Percentiles rank a stretch among this genome's conserved stretches.
phyloP scores from a whole-genome alignment of 139 green algal species.

The Haematococcus sp. region DNA sequence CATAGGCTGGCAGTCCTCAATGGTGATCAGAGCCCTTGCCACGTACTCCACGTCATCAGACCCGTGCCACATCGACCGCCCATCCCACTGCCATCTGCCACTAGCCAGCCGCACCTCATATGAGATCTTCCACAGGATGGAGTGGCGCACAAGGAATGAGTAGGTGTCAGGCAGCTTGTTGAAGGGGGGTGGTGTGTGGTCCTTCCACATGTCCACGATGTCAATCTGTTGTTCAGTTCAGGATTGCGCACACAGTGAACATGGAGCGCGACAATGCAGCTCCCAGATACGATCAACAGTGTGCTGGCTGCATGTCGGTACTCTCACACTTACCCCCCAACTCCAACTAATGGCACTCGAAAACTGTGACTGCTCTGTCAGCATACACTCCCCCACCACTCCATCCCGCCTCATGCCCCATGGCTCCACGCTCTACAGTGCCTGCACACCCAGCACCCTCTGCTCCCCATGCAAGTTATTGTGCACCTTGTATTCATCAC shows the following conservation, averaged over 20 bases:
- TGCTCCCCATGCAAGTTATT: not conserved
- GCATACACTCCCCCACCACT: no score
- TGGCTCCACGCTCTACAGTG: no score
- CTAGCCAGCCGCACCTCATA: slow-evolving; percentile 9
- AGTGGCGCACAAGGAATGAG: slow-evolving; percentile 88
- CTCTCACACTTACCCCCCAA: no score
- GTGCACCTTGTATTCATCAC: slow-evolving; percentile 66
- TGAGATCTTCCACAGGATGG: slow-evolving; percentile 64
- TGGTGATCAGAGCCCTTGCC: no score
- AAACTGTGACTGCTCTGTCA: no score
- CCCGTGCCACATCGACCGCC: no score
- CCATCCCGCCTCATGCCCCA: no score
- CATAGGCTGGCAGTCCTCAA: no score
- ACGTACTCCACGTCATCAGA: no score
- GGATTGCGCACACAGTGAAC: not conserved
- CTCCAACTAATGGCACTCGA: no score
- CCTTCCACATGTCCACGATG: slow-evolving; percentile 93
- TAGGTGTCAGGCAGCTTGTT: slow-evolving; percentile 90
- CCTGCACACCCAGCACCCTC: not conserved
- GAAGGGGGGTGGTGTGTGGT: slow-evolving; percentile 88
- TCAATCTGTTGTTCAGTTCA: slow-evolving; percentile 55
- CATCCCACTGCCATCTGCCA: no score
- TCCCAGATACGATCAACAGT: not conserved
- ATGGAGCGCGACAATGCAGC: not conserved
- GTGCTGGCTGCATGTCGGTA: no score